Evolutionary conservation across 805 yeast genomes (phyloP).

Genomic region (Torulaspora franciscae): DNA sequence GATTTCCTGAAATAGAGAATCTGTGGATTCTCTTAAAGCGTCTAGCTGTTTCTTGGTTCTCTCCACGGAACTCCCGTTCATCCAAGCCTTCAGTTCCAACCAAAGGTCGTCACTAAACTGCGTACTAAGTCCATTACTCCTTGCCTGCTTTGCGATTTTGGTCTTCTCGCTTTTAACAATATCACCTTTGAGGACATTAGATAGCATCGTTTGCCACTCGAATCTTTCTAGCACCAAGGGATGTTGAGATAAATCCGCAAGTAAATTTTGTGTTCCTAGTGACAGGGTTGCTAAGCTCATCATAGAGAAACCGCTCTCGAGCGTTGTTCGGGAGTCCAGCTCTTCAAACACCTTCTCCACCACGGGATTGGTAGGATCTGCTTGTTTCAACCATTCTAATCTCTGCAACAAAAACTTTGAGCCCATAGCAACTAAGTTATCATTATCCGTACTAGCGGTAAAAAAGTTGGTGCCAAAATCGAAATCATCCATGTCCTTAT

Average conservation of each 20-base stretch:
- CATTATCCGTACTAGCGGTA: conserved; percentile 21
- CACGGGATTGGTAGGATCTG: conserved; percentile 39
- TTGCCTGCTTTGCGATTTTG: conserved; percentile 51
- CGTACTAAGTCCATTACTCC: conserved; percentile 27
- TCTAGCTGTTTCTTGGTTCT: conserved; percentile 68
- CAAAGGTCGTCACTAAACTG: conserved; percentile 51
- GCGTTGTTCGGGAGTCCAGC: conserved; percentile 12
- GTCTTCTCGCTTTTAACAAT: conserved; percentile 88
- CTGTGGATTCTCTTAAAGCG: conserved; percentile 68
- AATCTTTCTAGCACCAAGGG: conserved; percentile 61
- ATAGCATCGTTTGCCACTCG: conserved; percentile 94
- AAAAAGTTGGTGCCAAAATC: conserved; percentile 30
- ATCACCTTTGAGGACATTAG: conserved; percentile 89
- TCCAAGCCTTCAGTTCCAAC: conserved; percentile 81
- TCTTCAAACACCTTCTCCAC: conserved; percentile 16
- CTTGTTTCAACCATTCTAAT: conserved; percentile 37
- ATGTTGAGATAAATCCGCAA: conserved; percentile 26
- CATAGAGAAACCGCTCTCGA: conserved; percentile 14
- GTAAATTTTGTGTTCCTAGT: conserved; percentile 16
- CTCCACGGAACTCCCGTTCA: conserved; percentile 71
- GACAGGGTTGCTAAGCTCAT: conserved; percentile 18
- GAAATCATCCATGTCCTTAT: conserved; percentile 30
- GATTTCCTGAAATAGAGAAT: conserved; percentile 65
- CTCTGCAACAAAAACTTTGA: conserved; percentile 25
- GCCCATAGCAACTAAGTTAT: conserved; percentile 27